Evolutionary conservation across 768 basidiomycete species (phyloP).

Genomic region (Lactarius sp.): DNA sequence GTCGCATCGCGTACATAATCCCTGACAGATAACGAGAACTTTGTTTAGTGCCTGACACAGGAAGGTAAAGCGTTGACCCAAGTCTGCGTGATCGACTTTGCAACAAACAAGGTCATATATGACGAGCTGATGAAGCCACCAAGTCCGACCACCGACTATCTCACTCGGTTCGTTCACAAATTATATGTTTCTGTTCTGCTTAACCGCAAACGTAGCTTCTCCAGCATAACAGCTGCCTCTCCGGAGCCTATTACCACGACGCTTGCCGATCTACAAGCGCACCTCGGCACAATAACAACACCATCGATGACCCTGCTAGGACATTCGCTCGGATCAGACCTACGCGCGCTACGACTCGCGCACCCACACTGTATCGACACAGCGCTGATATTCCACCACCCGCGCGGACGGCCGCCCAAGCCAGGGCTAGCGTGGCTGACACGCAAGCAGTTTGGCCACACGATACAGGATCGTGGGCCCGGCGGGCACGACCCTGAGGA

Average conservation of each 20-base stretch:
- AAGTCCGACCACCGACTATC: conserved; percentile 82
- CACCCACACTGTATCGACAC: too few relatives aligned
- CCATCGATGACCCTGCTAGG: conserved; percentile 81
- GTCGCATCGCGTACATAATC: neutral
- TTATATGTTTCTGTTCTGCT: neutral
- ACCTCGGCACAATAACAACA: conserved; percentile 57
- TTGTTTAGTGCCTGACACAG: conserved; percentile 77
- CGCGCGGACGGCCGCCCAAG: conserved; percentile 83
- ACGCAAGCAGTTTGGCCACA: conserved; percentile 55
- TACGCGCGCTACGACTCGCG: conserved; percentile 48
- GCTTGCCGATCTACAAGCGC: conserved; percentile 69
- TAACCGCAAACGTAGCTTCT: conserved; percentile 58
- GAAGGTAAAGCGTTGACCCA: conserved; percentile 87
- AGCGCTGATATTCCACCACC: too few relatives aligned
- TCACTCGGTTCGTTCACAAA: conserved; percentile 59
- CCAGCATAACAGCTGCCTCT: conserved; percentile 82
- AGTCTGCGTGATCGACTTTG: conserved; percentile 59
- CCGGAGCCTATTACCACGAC: conserved; percentile 67
- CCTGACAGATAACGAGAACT: neutral
- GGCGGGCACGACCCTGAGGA: too few relatives aligned
- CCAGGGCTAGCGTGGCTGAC: conserved; percentile 96
- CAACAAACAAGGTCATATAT: conserved; percentile 51
- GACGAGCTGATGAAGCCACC: conserved; percentile 87
- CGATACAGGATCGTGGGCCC: too few relatives aligned
- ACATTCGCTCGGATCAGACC: conserved; percentile 93